phyloP scores from a whole-genome alignment of 2,329 filamentous ascomycete genomes.

The Mariannaea elegans region DNA sequence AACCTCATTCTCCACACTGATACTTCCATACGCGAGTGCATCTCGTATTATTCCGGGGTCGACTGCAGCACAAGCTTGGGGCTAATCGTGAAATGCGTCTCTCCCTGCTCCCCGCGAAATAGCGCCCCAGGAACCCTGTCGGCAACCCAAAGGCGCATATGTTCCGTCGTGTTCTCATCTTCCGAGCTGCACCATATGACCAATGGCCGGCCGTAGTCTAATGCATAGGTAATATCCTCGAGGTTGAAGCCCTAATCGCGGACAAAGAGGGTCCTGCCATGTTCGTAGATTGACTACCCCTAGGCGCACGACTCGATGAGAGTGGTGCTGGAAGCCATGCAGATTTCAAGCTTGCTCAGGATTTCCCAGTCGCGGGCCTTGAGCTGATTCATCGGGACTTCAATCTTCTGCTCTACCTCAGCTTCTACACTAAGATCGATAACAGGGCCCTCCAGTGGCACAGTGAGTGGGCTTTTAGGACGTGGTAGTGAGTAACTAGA shows the following conservation, averaged over 20 bases:
- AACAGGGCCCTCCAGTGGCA: slow-evolving; percentile 1
- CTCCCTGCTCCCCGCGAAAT: slow-evolving; percentile 12
- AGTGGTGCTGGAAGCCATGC: neutral
- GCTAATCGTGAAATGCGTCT: slow-evolving; percentile 13
- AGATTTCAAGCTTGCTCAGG: slow-evolving; percentile 3
- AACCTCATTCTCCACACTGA: neutral
- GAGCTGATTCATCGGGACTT: neutral
- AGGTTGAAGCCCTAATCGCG: slow-evolving; percentile 18
- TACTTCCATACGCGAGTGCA: neutral
- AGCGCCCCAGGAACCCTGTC: slow-evolving; percentile 11
- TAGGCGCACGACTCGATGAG: slow-evolving; percentile 15
- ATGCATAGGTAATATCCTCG: slow-evolving; percentile 16
- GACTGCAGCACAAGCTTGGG: slow-evolving; percentile 9
- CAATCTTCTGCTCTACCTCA: slow-evolving; percentile 4
- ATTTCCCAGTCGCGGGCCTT: slow-evolving; percentile 10
- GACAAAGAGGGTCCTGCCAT: slow-evolving; percentile 1
- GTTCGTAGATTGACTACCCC: slow-evolving; percentile 11
- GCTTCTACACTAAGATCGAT: neutral
- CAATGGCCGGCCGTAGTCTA: slow-evolving; percentile 7
- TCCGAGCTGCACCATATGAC: slow-evolving; percentile 15
- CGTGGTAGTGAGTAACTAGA: neutral
- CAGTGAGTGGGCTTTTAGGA: slow-evolving; percentile 1
- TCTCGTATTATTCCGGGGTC: neutral
- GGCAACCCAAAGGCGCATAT: slow-evolving; percentile 24
- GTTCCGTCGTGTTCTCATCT: slow-evolving; percentile 13